Evolutionary conservation across 768 basidiomycete genomes (phyloP), one percentile per base, ranked within the genome.

Genomic region (Hortiboletus campestris): DNA sequence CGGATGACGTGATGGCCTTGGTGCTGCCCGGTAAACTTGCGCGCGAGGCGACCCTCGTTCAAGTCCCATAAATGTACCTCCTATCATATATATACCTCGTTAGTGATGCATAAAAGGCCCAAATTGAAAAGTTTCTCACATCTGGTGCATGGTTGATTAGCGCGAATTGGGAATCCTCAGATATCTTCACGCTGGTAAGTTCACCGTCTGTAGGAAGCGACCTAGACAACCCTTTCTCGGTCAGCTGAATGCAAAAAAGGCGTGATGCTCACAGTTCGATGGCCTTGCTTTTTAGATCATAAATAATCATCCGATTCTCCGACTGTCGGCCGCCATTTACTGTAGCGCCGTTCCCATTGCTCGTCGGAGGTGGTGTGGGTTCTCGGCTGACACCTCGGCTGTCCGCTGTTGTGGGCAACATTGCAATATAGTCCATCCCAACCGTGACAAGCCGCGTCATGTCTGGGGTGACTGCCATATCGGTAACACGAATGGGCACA

Each of bases 31-130:
- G 84, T 83, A 67, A 88, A 96, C 72, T 86, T 93, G 57, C 89
- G 86, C 25, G 86, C 79, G 54, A 91, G 76, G 49, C 82, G 82
- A 25, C 82, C 83, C 28, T 84, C 78, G 28, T 81, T 76, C 50
- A 98, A 78, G 67, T 93, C 86, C 86, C 91, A 92, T 57, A 97
- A 73, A 60, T 91, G 88, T 41, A 98, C 83, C 72, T 97, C 95
- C 95, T 98, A 32, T 40, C 65, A 39, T 55, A 60, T 12, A 39
- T 55, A 60, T 12, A 40, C 11, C 44, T 32, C 41, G 14, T 66
- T 49, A 66, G 32, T 51, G 39, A 41, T 36, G 48, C 53, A 36
- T 13, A 36, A 36, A 20, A 14, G 20, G 38, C 16, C n/a, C 14
- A 42, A 13, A 52, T 19, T 9, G 9, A 8, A 31, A 46, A 48